Evolutionary conservation across 306 rosid species (phyloP).

Genomic region (Trifolium repens): DNA sequence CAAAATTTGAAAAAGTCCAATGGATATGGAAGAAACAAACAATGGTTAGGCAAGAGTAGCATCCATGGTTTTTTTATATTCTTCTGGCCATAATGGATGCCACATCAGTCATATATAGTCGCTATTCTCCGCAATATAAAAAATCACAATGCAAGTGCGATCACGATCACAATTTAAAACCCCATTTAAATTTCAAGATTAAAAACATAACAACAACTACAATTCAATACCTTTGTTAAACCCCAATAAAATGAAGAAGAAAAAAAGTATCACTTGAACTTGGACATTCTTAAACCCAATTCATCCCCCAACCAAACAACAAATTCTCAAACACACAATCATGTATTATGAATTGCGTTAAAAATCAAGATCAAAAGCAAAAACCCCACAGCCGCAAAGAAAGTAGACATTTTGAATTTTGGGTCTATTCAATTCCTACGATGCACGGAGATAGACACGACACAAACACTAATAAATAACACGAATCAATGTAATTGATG

Average conservation of each 20-base stretch:
- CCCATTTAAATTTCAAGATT: neutral
- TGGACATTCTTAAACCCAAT: neutral
- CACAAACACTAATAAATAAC: no score
- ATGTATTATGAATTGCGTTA: neutral
- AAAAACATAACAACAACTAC: neutral
- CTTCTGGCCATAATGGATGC: neutral
- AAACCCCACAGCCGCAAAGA: neutral
- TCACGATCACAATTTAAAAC: neutral
- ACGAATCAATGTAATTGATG: no score
- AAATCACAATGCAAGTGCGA: neutral
- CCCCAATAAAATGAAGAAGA: neutral
- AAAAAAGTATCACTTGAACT: neutral
- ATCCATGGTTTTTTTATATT: neutral
- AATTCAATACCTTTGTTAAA: neutral
- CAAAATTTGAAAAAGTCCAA: neutral
- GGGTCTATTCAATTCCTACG: neutral
- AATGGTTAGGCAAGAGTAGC: neutral
- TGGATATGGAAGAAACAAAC: conserved; percentile 18
- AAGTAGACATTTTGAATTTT: neutral
- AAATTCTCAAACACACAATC: conserved; percentile 25
- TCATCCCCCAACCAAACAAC: neutral
- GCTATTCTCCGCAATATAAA: neutral
- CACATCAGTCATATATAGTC: neutral
- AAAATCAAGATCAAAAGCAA: conserved; percentile 38
- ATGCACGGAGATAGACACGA: no score